Base-by-base conservation (phyloP, 2,329 filamentous ascomycete genomes). In the Pseudogymnoascus sp. region DNA sequence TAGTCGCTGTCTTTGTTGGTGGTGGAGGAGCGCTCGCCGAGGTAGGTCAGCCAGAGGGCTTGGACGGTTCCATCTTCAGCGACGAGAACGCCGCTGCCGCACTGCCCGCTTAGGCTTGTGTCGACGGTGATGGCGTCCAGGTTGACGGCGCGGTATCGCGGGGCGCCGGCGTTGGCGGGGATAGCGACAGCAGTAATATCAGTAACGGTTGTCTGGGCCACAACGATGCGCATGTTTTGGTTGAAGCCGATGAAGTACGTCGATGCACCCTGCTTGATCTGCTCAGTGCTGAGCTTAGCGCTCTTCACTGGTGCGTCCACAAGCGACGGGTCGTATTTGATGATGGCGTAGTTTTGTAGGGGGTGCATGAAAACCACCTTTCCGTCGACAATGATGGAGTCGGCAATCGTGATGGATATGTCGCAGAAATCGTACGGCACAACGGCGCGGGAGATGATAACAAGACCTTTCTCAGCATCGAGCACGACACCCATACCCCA, bases 211-310 rank as follows among this genome's bases (percentile, higher is more conserved):
- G 95, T 98, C 70, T 96, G 92, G 4, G 92, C 90, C 69, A 97
- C 91, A 3, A 98, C 93, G 41, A 97, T 91, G 37, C 93, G 87
- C 65, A 93, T 89, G 68, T 97, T 98, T 68, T 96, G 88, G 73
- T 99, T 99, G 79, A 96, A 96, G n/a, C 95, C 96, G 66, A 99
- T 89, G 76, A 99, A 99, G 68, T 96, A 93, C 0, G 93, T 97
- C 63, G 93, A 89, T 59, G 93, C 91, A 37, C 95, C 95, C 78
- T 98, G 95, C 61, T 91, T 93, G 73, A 98, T 91, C 70, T 87
- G 86, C 63, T 90, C 86, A 5, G 82, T 86, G 71, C 91, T 91
- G 60, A 99, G 82, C 70, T 86, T 90, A 4, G 96, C 95, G 67
- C 90, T 93, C 78, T 93, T 85, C 11, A 99, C 93, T 0, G 95